Percentiles rank a stretch among this genome's conserved stretches.
These are phyloP conservation scores for Xylaria sp. DNA, from an alignment of 2,329 filamentous ascomycete genomes.

Conservation along the genomic window DNA sequence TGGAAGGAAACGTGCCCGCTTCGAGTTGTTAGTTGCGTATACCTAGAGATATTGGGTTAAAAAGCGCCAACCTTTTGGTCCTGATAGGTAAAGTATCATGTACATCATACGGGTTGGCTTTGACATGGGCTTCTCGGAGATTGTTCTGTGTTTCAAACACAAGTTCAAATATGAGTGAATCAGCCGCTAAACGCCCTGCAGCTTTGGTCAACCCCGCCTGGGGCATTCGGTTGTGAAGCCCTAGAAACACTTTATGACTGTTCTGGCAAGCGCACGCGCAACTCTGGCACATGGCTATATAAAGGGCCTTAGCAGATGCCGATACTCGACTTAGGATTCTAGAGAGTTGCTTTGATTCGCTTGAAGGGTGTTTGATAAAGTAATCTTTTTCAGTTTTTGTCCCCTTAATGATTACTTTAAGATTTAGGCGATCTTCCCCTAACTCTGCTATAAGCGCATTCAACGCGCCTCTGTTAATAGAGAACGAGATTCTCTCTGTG, in stretches of 20 bases:
- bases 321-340: conserved; percentile 11
- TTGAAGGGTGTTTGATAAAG: conserved; percentile 9
- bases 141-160: conserved; percentile 10
- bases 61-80: background rate
- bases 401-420: conserved; percentile 30
- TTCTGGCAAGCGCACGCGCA: conserved; percentile 17
- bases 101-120: conserved; percentile 8
- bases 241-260: conserved; percentile 23
- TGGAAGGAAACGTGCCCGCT: conserved; percentile 2
- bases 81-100: background rate
- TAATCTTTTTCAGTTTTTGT: conserved; percentile 22
- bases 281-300: conserved; percentile 20
- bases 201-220: background rate
- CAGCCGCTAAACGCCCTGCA: background rate
- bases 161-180: conserved; percentile 21
- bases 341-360: conserved; percentile 11
- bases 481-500: conserved; percentile 12
- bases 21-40: background rate
- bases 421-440: conserved; percentile 18
- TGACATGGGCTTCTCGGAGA: conserved; percentile 20
- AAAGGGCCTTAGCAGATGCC: conserved; percentile 20
- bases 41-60: no score
- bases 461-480: conserved; percentile 19
- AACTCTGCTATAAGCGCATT: conserved; percentile 18
- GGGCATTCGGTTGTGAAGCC: conserved; percentile 18